Evolutionary conservation across 352 stramenopile species (phyloP).

Genomic region (Plasmopara viticola): DNA sequence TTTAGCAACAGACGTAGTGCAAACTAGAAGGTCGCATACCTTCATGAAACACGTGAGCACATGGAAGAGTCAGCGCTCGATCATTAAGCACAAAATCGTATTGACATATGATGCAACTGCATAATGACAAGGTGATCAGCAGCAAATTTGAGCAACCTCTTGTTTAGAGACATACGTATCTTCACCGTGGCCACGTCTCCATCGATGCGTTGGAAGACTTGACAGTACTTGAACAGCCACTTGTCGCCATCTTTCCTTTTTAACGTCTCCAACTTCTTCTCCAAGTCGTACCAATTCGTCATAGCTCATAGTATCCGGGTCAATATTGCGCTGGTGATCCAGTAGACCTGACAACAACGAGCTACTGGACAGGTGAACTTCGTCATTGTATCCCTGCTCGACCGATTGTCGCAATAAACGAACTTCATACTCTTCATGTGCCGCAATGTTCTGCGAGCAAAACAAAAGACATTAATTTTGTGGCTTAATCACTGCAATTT

Average conservation of each 20-base stretch:
- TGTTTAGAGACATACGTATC: slow-evolving; percentile 43
- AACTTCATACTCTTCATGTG: slow-evolving; percentile 54
- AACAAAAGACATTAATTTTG: slow-evolving; percentile 5
- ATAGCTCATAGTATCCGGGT: slow-evolving; percentile 79
- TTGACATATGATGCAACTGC: slow-evolving; percentile 69
- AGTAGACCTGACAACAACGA: slow-evolving; percentile 12
- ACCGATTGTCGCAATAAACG: slow-evolving; percentile 22
- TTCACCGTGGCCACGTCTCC: slow-evolving; percentile 29
- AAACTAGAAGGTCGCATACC: slow-evolving; percentile 16
- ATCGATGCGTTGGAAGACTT: slow-evolving; percentile 54
- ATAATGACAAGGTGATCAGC: not conserved
- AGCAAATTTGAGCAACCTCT: not conserved
- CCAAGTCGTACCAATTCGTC: slow-evolving; percentile 66
- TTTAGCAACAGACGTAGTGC: not conserved
- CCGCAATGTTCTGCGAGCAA: slow-evolving; percentile 51
- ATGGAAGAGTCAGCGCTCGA: slow-evolving; percentile 57
- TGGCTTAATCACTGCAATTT: not conserved
- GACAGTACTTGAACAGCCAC: slow-evolving; percentile 60
- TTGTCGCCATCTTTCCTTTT: slow-evolving; percentile 62
- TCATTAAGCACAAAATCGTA: slow-evolving; percentile 55
- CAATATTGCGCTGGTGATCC: slow-evolving; percentile 29
- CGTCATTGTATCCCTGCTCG: slow-evolving; percentile 17
- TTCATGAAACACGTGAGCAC: slow-evolving; percentile 73
- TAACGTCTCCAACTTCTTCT: slow-evolving; percentile 67
- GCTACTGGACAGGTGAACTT: not conserved